These are phyloP conservation scores for Durio zibethinus DNA, from an alignment of 345 rosid genomes.

Conservation along the genomic window DNA sequence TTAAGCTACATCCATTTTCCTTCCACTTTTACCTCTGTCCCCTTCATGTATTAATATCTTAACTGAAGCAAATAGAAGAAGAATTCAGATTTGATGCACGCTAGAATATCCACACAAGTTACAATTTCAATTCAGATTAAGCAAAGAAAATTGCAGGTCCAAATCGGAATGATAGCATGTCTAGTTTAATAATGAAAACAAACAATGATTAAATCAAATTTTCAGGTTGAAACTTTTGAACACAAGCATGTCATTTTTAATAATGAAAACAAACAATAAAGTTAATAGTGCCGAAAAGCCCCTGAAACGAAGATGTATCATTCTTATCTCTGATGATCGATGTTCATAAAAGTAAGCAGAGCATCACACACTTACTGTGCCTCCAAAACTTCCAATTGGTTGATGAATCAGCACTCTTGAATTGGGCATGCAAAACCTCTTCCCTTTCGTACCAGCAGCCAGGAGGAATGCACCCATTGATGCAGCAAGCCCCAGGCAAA, in stretches of 20 bases:
- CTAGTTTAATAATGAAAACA: not conserved
- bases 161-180: not conserved
- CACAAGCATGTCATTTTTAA: not conserved
- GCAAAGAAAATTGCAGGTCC: not conserved
- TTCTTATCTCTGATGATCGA: not conserved
- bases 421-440: constrained; percentile 96
- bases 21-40: not conserved
- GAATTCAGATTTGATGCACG: not conserved
- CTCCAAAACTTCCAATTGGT: constrained; percentile 86
- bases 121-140: not conserved
- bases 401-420: constrained; percentile 94
- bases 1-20: not conserved
- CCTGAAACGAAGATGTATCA: not conserved
- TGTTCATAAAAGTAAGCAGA: constrained; percentile 1
- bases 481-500: constrained; percentile 91
- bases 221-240: not conserved
- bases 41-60: not conserved
- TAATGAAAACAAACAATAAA: not conserved
- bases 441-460: constrained; percentile 84
- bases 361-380: constrained; percentile 49
- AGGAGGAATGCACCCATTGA: constrained; percentile 94
- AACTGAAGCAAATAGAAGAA: not conserved
- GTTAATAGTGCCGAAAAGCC: not conserved
- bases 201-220: not conserved
- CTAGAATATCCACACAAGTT: not conserved